Percentiles rank a stretch among this genome's conserved stretches.
Evolutionary conservation across 116 monocot genomes (phyloP).

Genomic region (Iris pallida): DNA sequence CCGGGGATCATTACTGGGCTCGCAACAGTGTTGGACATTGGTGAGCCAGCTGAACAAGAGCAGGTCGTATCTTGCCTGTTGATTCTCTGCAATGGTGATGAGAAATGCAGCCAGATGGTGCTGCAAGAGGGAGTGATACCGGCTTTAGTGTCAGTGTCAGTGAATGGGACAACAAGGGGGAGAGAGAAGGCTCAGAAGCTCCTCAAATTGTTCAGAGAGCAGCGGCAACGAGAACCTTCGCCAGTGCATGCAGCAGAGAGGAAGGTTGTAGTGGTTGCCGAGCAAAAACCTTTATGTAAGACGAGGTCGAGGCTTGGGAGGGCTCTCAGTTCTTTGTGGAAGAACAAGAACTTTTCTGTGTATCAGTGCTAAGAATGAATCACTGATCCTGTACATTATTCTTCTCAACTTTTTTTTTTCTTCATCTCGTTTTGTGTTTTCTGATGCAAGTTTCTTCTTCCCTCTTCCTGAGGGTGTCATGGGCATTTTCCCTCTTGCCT

Average conservation of each 20-base stretch:
- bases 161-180: constrained; percentile 39
- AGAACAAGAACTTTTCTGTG: constrained; percentile 40
- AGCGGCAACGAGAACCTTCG: constrained; percentile 44
- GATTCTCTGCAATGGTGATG: constrained; percentile 48
- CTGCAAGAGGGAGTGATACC: constrained; percentile 85
- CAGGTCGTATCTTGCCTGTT: constrained; percentile 58
- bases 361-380: constrained; percentile 16
- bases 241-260: constrained; percentile 1
- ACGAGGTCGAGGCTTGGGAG: constrained; percentile 46
- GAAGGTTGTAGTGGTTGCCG: not conserved
- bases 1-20: constrained; percentile 31
- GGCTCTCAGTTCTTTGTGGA: constrained; percentile 47
- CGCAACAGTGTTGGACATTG: constrained; percentile 50
- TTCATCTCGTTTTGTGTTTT: too few relatives aligned
- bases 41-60: constrained; percentile 58
- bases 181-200: constrained; percentile 71
- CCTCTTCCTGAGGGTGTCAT: too few relatives aligned
- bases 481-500: too few relatives aligned
- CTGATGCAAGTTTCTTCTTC: too few relatives aligned
- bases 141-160: constrained; percentile 44
- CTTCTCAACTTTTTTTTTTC: too few relatives aligned
- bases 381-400: too few relatives aligned
- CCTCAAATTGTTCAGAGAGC: constrained; percentile 60
- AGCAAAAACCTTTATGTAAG: constrained; percentile 32
- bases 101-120: constrained; percentile 57